Evolutionary conservation across 306 rosid genomes (phyloP).

Genomic region (Acacia acuminata): DNA sequence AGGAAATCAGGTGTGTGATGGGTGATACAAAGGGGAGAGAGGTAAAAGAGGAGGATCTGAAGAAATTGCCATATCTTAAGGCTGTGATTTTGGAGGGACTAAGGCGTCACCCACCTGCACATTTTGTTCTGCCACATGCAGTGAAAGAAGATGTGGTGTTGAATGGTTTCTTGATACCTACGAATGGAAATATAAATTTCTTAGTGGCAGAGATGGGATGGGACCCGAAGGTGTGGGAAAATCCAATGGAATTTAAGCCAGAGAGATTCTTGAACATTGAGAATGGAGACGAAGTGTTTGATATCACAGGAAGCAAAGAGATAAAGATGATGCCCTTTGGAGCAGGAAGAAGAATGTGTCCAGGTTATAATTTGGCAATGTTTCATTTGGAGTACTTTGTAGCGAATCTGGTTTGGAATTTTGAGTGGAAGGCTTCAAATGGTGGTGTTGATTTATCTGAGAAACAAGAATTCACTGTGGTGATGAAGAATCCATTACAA

Average conservation of each 20-base stretch:
- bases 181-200: neutral
- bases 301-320: slow-evolving; percentile 3
- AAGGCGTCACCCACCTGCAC: slow-evolving; percentile 1
- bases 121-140: neutral
- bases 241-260: slow-evolving; percentile 4
- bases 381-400: slow-evolving; percentile 8
- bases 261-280: slow-evolving; percentile 1
- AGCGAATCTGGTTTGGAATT: neutral
- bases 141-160: neutral
- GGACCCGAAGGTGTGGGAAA: neutral
- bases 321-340: slow-evolving; percentile 13
- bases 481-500: neutral
- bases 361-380: neutral
- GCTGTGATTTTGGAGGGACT: slow-evolving; percentile 11
- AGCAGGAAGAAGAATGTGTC: neutral
- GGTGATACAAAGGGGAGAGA: neutral
- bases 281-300: neutral
- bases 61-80: neutral
- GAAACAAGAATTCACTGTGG: neutral
- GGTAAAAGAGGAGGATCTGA: neutral
- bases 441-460: neutral
- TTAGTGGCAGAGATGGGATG: slow-evolving; percentile 4
- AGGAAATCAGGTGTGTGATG: neutral
- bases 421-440: neutral
- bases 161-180: neutral